These are phyloP conservation scores for Naganishia vaughanmartiniae DNA, from an alignment of 768 basidiomycete genomes.

Conservation along the genomic window DNA sequence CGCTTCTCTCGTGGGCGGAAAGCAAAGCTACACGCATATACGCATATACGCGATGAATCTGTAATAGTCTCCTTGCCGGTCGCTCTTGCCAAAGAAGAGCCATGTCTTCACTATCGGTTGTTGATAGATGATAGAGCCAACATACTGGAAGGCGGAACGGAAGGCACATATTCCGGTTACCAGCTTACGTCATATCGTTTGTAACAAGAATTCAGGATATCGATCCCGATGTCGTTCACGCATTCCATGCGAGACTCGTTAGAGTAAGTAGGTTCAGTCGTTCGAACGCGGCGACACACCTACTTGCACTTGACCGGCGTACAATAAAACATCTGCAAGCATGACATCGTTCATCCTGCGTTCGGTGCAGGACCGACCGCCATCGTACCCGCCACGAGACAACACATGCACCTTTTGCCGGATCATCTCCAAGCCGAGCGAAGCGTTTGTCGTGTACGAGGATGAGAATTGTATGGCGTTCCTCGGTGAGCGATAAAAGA, in stretches of 20 bases:
- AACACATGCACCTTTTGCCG: slow-evolving; percentile 28
- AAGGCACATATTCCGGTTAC: background rate
- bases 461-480: slow-evolving; percentile 29
- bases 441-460: slow-evolving; percentile 28
- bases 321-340: background rate
- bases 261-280: no score
- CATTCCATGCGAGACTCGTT: background rate
- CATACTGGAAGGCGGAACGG: background rate
- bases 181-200: slow-evolving; percentile 1
- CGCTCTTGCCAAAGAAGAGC: no score
- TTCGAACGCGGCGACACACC: no score
- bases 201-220: background rate
- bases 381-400: slow-evolving; percentile 28
- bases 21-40: no score
- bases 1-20: no score
- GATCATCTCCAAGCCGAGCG: slow-evolving; percentile 22
- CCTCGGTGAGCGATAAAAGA: slow-evolving; percentile 15
- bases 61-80: no score
- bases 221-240: background rate
- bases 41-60: no score
- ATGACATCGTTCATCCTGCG: slow-evolving; percentile 32
- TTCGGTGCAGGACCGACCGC: slow-evolving; percentile 30
- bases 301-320: no score
- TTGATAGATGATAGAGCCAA: background rate
- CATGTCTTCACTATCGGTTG: background rate